phyloP scores from a whole-genome alignment of 2,329 filamentous ascomycete genomes.

The Erysiphe pulchra region DNA sequence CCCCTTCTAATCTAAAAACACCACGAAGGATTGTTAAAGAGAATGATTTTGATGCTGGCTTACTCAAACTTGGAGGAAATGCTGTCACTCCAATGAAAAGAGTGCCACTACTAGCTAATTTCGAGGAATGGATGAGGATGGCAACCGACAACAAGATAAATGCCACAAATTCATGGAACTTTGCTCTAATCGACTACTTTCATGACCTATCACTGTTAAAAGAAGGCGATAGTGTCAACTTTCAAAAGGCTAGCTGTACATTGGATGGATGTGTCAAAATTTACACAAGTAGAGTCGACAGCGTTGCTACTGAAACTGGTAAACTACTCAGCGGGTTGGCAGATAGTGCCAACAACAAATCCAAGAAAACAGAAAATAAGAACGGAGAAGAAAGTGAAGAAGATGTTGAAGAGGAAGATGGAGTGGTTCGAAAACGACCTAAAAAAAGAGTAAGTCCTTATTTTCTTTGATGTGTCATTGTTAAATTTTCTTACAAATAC shows the following conservation, averaged over 20 bases:
- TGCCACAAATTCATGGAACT: constrained; percentile 95
- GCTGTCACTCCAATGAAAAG: constrained; percentile 90
- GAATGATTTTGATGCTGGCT: constrained; percentile 26
- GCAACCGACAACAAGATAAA: constrained; percentile 99
- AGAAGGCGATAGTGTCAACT: constrained; percentile 92
- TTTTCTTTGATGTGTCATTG: neutral
- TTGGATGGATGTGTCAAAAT: constrained; percentile 97
- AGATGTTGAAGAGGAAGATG: constrained; percentile 34
- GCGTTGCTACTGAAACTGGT: constrained; percentile 88
- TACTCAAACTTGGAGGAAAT: constrained; percentile 40
- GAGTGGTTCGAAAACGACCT: constrained; percentile 28
- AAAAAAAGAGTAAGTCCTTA: constrained; percentile 42
- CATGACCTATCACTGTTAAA: constrained; percentile 96
- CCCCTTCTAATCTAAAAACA: constrained; percentile 29
- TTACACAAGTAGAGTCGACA: constrained; percentile 94
- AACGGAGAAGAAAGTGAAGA: constrained; percentile 40
- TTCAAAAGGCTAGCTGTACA: constrained; percentile 94
- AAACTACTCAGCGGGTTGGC: constrained; percentile 83
- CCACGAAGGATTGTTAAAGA: constrained; percentile 19
- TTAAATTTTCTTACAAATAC: neutral
- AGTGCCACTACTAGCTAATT: constrained; percentile 86
- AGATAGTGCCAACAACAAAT: constrained; percentile 52
- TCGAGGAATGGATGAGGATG: constrained; percentile 99
- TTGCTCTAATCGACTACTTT: constrained; percentile 98
- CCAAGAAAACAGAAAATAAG: constrained; percentile 40